Base-by-base conservation (phyloP, 2,329 filamentous ascomycete species). In the Cladosporium sp. region DNA sequence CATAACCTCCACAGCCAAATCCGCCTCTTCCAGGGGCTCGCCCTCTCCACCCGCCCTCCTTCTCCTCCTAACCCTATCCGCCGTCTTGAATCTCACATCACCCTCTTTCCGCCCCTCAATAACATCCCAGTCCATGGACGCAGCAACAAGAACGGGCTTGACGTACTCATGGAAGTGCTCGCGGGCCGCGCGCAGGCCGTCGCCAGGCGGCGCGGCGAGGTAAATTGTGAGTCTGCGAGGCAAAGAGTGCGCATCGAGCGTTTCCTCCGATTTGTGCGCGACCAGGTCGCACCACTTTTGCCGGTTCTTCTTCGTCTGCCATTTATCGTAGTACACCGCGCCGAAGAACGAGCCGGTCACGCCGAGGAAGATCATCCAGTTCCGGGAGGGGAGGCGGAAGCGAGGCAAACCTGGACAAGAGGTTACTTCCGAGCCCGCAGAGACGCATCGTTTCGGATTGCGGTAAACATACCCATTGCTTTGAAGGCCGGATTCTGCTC, bases 141-240 rank as follows among this genome's bases (percentile, higher is more conserved):
- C 92, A 2, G 89, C 86, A 3, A 93, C 87, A 37, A 98, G 74
- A 22, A 98, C 81, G 1, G 93, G 93, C 76, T 97, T 97, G 41
- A 96, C 82, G 67, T 96, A 98, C 68, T 95, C 89, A 64, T 90
- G 85, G 71, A 95, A 98, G 72, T 97, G 91, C 61, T 97, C 90
- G 63, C 95, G 86, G n/a, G 91, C 88, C 40, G 82, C 73, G 53
- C 90, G 81, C 50, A 97, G 74, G 4, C 89, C 86, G 70, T 97
- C 92, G 10, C 86, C 89, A 0, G 93, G 93, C 5, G 93, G 91
- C 3, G 87, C 85, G 57, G 88, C 83, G 50, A 98, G 77, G 69
- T 89, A 93, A 53, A 98, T 80, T 35, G 90, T 93, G 58, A 98
- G 76, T 66, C 86, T 89, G 55, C 93, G 84, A 43, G 89, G 88